Conservation (phyloP, 352 stramenopile species). For the Peronospora farinosa region DNA sequence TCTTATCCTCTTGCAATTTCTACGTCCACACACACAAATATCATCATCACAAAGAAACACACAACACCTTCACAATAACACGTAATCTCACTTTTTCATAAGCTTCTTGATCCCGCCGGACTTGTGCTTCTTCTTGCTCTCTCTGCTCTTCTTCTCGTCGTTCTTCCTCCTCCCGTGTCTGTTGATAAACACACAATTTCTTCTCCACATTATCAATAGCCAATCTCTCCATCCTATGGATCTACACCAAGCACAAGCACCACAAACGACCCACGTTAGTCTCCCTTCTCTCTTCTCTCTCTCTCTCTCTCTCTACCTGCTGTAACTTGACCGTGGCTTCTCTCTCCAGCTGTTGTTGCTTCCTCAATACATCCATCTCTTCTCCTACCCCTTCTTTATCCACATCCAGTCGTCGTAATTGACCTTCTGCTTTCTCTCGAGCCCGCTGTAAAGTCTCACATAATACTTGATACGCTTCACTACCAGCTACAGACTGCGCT, state of each 20-base stretch:
- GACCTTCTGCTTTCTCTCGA: constrained; percentile 43
- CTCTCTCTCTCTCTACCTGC: constrained; percentile 18
- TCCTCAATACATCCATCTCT: constrained; percentile 24
- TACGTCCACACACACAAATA: not conserved
- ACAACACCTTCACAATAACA: not conserved
- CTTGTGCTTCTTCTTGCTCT: constrained; percentile 31
- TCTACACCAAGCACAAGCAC: constrained; percentile 13
- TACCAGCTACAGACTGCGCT: constrained; percentile 44
- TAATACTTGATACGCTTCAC: constrained; percentile 48
- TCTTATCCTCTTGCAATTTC: constrained; percentile 21
- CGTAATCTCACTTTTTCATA: constrained; percentile 28
- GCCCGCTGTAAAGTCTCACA: constrained; percentile 54
- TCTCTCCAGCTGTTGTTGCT: constrained; percentile 34
- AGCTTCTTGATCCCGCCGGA: constrained; percentile 29
- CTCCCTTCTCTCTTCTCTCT: not conserved
- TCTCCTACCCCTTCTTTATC: constrained; percentile 1
- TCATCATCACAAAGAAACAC: not conserved
- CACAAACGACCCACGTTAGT: not conserved
- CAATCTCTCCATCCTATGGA: constrained; percentile 33
- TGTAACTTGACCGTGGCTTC: constrained; percentile 31
- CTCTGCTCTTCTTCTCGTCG: constrained; percentile 30
- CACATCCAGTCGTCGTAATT: constrained; percentile 28
- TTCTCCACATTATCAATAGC: constrained; percentile 43
- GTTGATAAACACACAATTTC: constrained; percentile 42
- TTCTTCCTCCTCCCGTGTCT: constrained; percentile 26